Conservation (phyloP, 345 rosid species). For the Populus simonii region DNA sequence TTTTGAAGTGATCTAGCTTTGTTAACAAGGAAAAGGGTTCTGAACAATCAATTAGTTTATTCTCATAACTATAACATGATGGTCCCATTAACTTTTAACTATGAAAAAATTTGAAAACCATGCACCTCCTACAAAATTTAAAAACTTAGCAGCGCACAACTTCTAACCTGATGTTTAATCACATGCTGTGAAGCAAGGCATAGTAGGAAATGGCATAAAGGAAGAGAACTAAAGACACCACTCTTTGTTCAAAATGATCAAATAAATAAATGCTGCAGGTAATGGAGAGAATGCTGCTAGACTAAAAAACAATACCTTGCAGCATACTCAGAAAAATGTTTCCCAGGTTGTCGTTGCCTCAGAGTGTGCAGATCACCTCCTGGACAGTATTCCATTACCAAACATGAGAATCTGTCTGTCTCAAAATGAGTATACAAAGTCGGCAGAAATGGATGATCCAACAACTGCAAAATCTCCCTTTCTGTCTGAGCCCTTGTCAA, state of each 20-base stretch:
- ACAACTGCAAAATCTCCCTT: constrained; percentile 88
- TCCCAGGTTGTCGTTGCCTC: constrained; percentile 95
- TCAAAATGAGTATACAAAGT: constrained; percentile 93
- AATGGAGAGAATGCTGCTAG: not conserved
- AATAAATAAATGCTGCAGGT: not conserved
- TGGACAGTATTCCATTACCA: constrained; percentile 98
- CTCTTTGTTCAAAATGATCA: not conserved
- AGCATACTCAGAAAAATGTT: constrained; percentile 94
- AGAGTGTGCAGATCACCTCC: constrained; percentile 95
- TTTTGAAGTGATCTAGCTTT: not conserved
- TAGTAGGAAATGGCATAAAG: not conserved
- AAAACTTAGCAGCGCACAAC: not conserved
- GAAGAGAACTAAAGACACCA: not conserved
- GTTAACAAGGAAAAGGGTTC: not conserved
- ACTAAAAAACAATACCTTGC: constrained; percentile 62
- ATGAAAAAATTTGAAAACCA: not conserved
- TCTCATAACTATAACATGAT: not conserved
- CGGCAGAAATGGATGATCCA: constrained; percentile 97
- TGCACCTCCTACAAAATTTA: not conserved
- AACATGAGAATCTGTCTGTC: constrained; percentile 91
- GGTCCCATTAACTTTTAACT: not conserved
- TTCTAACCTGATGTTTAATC: not conserved
- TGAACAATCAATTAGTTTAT: not conserved
- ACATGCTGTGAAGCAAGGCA: not conserved
- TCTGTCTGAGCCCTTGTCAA: constrained; percentile 93